Conservation (phyloP, 2,329 filamentous ascomycete species). For the Sporothrix brunneoviolacea region DNA sequence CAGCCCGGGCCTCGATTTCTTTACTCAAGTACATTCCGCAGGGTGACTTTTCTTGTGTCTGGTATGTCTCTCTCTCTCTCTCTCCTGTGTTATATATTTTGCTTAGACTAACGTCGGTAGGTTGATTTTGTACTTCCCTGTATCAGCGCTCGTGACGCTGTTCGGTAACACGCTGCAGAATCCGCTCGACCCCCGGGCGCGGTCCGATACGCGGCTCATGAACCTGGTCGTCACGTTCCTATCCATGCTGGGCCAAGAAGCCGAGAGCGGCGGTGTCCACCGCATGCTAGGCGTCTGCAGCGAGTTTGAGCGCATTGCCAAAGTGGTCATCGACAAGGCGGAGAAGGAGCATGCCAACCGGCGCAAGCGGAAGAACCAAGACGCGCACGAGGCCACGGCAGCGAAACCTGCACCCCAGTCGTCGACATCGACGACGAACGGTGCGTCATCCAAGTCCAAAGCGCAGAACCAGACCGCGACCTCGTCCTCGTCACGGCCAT, state of each 20-base stretch:
- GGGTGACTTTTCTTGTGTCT: conserved; percentile 90
- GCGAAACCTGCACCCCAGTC: conserved; percentile 20
- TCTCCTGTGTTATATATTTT: not conserved
- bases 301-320: conserved; percentile 94
- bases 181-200: conserved; percentile 78
- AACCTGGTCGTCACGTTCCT: conserved; percentile 87
- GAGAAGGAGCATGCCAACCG: conserved; percentile 76
- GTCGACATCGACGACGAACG: not conserved
- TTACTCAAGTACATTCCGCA: conserved; percentile 94
- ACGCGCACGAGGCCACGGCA: conserved; percentile 21
- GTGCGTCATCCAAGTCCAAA: not conserved
- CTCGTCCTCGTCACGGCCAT: not conserved
- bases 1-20: conserved; percentile 86
- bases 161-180: conserved; percentile 97
- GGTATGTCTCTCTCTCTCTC: conserved; percentile 49
- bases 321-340: conserved; percentile 81
- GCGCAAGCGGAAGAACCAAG: conserved; percentile 73
- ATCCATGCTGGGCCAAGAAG: conserved; percentile 80
- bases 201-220: conserved; percentile 87
- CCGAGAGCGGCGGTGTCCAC: conserved; percentile 82
- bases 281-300: conserved; percentile 90
- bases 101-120: conserved; percentile 34
- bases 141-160: conserved; percentile 86
- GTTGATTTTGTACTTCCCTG: conserved; percentile 94
- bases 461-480: not conserved